phyloP scores from a whole-genome alignment of 352 stramenopile genomes.

The Pythium apleroticum region DNA sequence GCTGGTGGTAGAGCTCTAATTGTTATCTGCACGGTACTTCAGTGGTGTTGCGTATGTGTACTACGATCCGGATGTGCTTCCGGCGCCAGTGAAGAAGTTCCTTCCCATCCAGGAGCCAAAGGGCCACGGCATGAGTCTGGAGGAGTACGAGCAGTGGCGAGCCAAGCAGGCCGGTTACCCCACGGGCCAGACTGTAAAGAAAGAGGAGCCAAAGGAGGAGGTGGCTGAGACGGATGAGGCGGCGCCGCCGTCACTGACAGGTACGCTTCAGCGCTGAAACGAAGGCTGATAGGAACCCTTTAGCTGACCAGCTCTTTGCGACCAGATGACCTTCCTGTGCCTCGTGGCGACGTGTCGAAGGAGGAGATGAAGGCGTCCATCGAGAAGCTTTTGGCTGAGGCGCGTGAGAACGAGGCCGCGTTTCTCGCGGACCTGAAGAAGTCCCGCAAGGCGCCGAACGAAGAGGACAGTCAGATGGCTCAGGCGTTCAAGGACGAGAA shows the following conservation, averaged over 20 bases:
- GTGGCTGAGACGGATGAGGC: constrained; percentile 6
- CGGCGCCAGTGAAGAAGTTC: constrained; percentile 67
- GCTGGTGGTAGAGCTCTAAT: not conserved
- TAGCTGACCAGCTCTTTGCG: not conserved
- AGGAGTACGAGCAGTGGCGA: constrained; percentile 87
- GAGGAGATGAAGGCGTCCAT: constrained; percentile 72
- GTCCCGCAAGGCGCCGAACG: constrained; percentile 36
- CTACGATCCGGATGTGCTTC: constrained; percentile 83
- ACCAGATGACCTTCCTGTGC: constrained; percentile 51
- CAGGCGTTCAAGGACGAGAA: constrained; percentile 89
- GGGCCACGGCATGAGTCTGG: constrained; percentile 82
- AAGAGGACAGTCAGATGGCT: constrained; percentile 80
- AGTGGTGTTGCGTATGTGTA: constrained; percentile 83
- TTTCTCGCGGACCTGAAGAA: constrained; percentile 82
- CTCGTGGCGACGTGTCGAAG: constrained; percentile 50
- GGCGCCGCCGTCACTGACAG: constrained; percentile 13
- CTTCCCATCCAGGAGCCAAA: constrained; percentile 80
- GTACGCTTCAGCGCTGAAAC: not conserved
- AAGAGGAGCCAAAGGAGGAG: constrained; percentile 38
- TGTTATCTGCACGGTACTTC: not conserved
- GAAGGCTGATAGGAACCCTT: not conserved
- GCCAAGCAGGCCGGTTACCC: constrained; percentile 63
- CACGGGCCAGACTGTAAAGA: constrained; percentile 33
- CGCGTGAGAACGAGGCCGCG: constrained; percentile 75
- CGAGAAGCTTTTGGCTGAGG: constrained; percentile 71